phyloP scores from a whole-genome alignment of 768 basidiomycete genomes.

The Termitomyces eurrhizus region DNA sequence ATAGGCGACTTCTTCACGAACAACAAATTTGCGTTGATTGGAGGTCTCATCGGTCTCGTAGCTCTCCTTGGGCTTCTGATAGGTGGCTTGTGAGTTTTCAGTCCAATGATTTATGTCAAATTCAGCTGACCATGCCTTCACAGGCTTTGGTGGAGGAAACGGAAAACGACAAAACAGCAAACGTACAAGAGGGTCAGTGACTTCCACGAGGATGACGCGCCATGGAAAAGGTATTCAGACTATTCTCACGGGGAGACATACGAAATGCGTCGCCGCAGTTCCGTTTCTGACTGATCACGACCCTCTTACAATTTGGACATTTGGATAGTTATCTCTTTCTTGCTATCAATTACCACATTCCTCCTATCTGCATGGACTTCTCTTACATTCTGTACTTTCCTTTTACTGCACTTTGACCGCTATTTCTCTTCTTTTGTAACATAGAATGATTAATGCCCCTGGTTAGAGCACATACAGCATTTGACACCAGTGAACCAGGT shows the following conservation, averaged over 20 bases:
- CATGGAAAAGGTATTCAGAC: conserved; percentile 14
- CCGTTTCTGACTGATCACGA: neutral
- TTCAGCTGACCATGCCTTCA: neutral
- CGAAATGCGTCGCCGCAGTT: neutral
- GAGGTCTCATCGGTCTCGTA: conserved; percentile 40
- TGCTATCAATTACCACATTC: neutral
- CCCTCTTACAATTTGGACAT: neutral
- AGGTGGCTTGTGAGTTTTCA: conserved; percentile 32
- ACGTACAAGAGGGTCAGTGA: conserved; percentile 14
- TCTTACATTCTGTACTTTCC: neutral
- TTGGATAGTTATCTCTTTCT: neutral
- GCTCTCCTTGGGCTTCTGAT: conserved; percentile 35
- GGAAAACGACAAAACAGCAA: conserved; percentile 10
- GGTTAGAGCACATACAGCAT: neutral
- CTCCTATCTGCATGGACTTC: neutral
- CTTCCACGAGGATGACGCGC: conserved; percentile 15
- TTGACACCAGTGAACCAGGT: neutral
- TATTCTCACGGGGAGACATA: conserved; percentile 7
- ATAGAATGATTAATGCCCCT: neutral
- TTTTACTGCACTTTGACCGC: neutral
- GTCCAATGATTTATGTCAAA: neutral
- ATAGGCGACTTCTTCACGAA: conserved; percentile 37
- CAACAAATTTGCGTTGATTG: conserved; percentile 46
- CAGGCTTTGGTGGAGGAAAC: conserved; percentile 28
- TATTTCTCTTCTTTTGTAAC: neutral